These are phyloP conservation scores for Penicillium vulpinum DNA, from an alignment of 2,329 filamentous ascomycete genomes.

Conservation along the genomic window DNA sequence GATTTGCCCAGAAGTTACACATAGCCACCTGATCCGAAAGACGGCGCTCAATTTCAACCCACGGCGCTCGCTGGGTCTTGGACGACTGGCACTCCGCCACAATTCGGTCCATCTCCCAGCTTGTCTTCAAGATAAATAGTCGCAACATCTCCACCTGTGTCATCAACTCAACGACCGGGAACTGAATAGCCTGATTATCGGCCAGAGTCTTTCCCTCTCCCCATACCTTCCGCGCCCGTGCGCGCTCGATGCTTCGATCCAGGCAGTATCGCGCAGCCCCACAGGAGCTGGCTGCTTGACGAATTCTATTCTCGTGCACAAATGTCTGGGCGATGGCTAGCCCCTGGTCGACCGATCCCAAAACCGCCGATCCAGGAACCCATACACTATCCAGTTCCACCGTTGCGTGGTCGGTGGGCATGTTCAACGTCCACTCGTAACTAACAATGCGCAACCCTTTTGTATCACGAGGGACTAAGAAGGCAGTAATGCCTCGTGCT, in stretches of 20 bases:
- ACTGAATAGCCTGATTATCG: slow-evolving; percentile 63
- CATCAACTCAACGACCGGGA: slow-evolving; percentile 62
- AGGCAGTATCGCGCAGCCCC: slow-evolving; percentile 59
- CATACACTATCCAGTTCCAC: slow-evolving; percentile 58
- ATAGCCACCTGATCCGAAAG: slow-evolving; percentile 64
- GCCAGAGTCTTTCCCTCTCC: slow-evolving; percentile 25
- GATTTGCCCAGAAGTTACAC: slow-evolving; percentile 67
- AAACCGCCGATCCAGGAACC: slow-evolving; percentile 54
- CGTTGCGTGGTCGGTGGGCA: slow-evolving; percentile 66
- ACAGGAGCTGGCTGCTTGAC: slow-evolving; percentile 59
- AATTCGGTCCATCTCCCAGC: slow-evolving; percentile 59
- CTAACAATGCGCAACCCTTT: slow-evolving; percentile 56
- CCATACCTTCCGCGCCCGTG: slow-evolving; percentile 49
- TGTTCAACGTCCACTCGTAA: slow-evolving; percentile 67
- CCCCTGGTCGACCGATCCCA: slow-evolving; percentile 56
- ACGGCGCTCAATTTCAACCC: slow-evolving; percentile 57
- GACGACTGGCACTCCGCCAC: slow-evolving; percentile 33
- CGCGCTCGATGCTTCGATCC: slow-evolving; percentile 58
- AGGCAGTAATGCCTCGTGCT: slow-evolving; percentile 60
- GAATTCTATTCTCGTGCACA: slow-evolving; percentile 65
- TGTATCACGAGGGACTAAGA: slow-evolving; percentile 57
- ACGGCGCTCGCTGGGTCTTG: slow-evolving; percentile 33
- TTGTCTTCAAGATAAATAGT: slow-evolving; percentile 62
- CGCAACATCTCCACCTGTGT: slow-evolving; percentile 64
- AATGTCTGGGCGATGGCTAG: slow-evolving; percentile 65